Conservation (phyloP, 108 stramenopile species). For the Pseudonitzschia multistriata region DNA sequence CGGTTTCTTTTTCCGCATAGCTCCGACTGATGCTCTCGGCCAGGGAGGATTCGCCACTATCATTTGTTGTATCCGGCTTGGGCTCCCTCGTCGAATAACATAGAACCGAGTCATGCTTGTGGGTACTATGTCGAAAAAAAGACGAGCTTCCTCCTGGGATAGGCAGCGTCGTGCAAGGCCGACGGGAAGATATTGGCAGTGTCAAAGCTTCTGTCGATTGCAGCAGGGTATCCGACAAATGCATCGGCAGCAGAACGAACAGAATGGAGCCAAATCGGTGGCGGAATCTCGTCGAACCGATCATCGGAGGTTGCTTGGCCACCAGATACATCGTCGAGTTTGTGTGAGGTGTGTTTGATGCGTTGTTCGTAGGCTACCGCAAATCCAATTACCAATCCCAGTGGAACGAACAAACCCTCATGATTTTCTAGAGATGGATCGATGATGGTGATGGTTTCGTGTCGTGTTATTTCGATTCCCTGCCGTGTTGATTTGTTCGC, state of each 20-base stretch:
- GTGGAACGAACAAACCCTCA: too few species aligned
- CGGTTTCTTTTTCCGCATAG: slow-evolving; percentile 35
- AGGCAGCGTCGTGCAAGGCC: not conserved
- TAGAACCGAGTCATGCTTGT: not conserved
- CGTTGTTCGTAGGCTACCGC: too few species aligned
- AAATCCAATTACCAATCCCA: too few species aligned
- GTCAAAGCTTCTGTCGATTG: slow-evolving; percentile 3
- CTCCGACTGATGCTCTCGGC: slow-evolving; percentile 16
- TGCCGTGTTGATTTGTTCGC: too few species aligned
- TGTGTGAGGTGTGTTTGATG: too few species aligned
- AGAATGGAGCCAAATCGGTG: not conserved
- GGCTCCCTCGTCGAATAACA: not conserved
- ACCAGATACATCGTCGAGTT: not conserved
- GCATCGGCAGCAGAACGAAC: not conserved
- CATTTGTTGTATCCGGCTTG: not conserved
- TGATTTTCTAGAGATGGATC: too few species aligned
- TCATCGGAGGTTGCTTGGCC: not conserved
- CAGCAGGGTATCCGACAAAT: not conserved
- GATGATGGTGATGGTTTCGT: too few species aligned
- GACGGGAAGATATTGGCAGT: not conserved
- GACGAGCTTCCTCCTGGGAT: not conserved
- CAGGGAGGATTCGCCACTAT: not conserved
- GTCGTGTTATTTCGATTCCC: too few species aligned
- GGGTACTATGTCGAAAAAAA: not conserved
- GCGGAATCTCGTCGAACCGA: not conserved